phyloP scores from a whole-genome alignment of 1,284 basidiomycete genomes.

The Moesziomyces antarcticus region DNA sequence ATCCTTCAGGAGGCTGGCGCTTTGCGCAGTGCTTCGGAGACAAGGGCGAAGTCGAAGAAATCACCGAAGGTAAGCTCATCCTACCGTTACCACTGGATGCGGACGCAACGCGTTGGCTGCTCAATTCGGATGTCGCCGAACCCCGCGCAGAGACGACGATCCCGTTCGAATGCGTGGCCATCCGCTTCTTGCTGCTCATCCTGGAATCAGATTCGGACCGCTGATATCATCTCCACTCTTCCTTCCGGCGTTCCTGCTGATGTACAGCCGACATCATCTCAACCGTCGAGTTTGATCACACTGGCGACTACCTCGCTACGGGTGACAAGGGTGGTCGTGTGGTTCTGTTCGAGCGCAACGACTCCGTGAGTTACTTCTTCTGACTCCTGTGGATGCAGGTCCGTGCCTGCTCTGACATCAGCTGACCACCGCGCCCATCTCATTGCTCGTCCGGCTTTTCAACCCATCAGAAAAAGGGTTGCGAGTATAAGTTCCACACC shows the following conservation, averaged over 20 bases:
- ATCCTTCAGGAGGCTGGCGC: slow-evolving; percentile 76
- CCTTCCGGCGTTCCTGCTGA: not conserved
- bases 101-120: no score
- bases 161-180: no score
- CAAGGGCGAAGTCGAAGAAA: slow-evolving; percentile 87
- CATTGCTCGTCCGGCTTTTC: not conserved
- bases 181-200: no score
- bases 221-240: not conserved
- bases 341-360: slow-evolving; percentile 97
- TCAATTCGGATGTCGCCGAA: no score
- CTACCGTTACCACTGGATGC: not conserved
- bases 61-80: slow-evolving; percentile 85
- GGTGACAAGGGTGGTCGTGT: slow-evolving; percentile 98
- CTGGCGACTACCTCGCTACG: slow-evolving; percentile 98
- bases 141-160: no score
- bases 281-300: slow-evolving; percentile 99
- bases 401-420: no score
- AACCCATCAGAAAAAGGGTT: slow-evolving; percentile 85
- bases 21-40: slow-evolving; percentile 98
- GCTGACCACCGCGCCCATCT: no score
- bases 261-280: slow-evolving; percentile 80
- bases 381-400: no score
- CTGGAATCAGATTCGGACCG: no score
- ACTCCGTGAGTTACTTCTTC: slow-evolving; percentile 77
- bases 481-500: slow-evolving; percentile 99